phyloP scores from a whole-genome alignment of 352 stramenopile species.

The Phytophthora capsici region DNA sequence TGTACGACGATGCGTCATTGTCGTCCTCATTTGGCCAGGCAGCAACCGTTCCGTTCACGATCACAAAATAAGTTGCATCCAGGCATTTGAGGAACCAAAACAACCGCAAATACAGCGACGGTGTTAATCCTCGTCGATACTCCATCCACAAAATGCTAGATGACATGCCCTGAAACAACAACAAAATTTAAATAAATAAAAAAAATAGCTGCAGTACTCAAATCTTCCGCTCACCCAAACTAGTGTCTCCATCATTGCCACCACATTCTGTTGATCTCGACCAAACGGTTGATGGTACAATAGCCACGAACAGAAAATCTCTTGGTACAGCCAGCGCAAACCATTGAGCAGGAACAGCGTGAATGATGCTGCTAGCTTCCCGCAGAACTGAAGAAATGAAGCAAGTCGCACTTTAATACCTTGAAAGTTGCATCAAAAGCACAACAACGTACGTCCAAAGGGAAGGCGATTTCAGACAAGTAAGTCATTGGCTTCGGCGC shows the following conservation, averaged over 20 bases:
- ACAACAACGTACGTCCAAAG: conserved; percentile 50
- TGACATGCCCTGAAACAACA: conserved; percentile 44
- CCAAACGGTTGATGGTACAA: conserved; percentile 35
- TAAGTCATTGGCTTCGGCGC: conserved; percentile 72
- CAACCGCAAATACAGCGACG: conserved; percentile 57
- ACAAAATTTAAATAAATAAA: background rate
- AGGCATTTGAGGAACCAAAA: conserved; percentile 76
- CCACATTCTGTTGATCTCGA: conserved; percentile 41
- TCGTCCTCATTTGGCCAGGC: background rate
- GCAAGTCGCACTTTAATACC: background rate
- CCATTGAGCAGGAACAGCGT: conserved; percentile 55
- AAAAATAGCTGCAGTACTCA: background rate
- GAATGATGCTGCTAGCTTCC: conserved; percentile 60
- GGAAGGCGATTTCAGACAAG: conserved; percentile 79
- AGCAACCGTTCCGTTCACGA: conserved; percentile 41
- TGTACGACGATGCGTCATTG: conserved; percentile 3
- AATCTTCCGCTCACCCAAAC: conserved; percentile 49
- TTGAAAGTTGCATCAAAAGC: background rate
- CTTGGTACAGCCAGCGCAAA: conserved; percentile 60
- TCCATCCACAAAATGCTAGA: conserved; percentile 78
- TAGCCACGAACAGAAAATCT: conserved; percentile 48
- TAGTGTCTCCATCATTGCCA: conserved; percentile 61
- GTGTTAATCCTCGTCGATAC: conserved; percentile 65
- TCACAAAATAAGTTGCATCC: conserved; percentile 48
- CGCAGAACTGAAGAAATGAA: conserved; percentile 50